Evolutionary conservation across 2,329 filamentous ascomycete species (phyloP), one percentile per base, ranked within the genome.

Genomic region (Cordyceps fumosorosea): DNA sequence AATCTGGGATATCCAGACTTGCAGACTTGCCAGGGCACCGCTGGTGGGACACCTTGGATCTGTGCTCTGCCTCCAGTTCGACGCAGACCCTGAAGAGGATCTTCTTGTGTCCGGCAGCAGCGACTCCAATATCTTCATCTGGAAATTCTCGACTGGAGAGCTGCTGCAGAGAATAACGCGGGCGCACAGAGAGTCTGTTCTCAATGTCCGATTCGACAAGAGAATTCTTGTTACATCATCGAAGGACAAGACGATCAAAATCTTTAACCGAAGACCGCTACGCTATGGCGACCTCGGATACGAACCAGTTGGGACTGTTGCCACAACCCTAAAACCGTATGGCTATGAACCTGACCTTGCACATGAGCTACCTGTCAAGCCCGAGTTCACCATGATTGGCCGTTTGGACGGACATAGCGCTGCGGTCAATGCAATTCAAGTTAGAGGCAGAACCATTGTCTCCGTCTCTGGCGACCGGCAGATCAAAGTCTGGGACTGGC

Each of bases 171-270:
- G 86, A 62, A 84, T 98, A 37, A 80, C 81, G 1, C 81, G 85
- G 51, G 93, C 93, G 0, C 95, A 99, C 72, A 79, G 81, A 34
- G 95, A 99, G 74, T 96, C 93, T 0, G 93, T 99, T 0, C 79
- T 99, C 18, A 98, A 98, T 70, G 86, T 99, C 62, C 86, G 90
- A 64, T 99, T 98, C 67, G 93, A 98, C 71, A 88, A 91, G 66
- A 85, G 91, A 10, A 96, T 96, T 65, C 81, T 99, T 4, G 91
- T 98, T 14, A 99, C 95, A 0, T 98, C 95, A 70, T 98, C 93
- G 55, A 99, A 99, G 73, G 95, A 99, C 74, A 96, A 93, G 74
- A 89, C 89, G 0, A 96, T 99, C 80, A 97, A 97, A 74, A 87
- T 99, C 20, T 99, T 96, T 84, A 98, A 93, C 72, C 87, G 95